Evolutionary conservation across 2,329 filamentous ascomycete species (phyloP).

Genomic region (Hypoxylon sp.): DNA sequence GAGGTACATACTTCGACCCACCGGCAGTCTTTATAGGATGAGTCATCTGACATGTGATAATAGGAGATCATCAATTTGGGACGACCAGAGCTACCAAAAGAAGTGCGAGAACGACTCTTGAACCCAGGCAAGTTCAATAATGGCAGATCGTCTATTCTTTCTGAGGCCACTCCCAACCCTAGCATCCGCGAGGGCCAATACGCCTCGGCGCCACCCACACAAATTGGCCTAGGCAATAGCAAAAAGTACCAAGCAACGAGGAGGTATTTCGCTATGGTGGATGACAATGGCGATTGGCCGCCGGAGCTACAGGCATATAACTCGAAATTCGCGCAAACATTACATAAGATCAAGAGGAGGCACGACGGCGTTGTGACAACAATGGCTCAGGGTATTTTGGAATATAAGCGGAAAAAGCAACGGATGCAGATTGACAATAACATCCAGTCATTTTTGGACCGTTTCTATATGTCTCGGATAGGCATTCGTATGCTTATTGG

Average conservation of each 20-base stretch:
- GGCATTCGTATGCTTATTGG: constrained; percentile 99
- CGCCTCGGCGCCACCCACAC: constrained; percentile 67
- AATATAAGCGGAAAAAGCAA: constrained; percentile 97
- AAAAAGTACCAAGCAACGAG: constrained; percentile 70
- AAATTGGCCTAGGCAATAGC: constrained; percentile 62
- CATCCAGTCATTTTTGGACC: constrained; percentile 97
- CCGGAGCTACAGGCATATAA: constrained; percentile 96
- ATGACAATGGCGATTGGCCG: constrained; percentile 91
- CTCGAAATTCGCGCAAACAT: constrained; percentile 85
- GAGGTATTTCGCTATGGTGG: constrained; percentile 92
- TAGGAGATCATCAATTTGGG: constrained; percentile 93
- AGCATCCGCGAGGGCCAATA: constrained; percentile 90
- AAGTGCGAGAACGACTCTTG: constrained; percentile 85
- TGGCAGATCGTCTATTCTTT: constrained; percentile 76
- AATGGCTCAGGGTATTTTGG: constrained; percentile 96
- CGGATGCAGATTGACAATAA: constrained; percentile 98
- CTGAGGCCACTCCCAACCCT: constrained; percentile 89
- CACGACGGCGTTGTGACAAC: constrained; percentile 98
- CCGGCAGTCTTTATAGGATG: constrained; percentile 42
- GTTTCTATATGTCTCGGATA: constrained; percentile 99
- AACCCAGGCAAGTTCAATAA: constrained; percentile 68
- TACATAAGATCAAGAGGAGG: constrained; percentile 94
- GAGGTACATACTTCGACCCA: constrained; percentile 74
- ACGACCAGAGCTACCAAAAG: constrained; percentile 80
- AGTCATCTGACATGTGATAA: constrained; percentile 54